Base-by-base conservation (phyloP, 371 early-diverging fungal species). In the Mortierella sp. region DNA sequence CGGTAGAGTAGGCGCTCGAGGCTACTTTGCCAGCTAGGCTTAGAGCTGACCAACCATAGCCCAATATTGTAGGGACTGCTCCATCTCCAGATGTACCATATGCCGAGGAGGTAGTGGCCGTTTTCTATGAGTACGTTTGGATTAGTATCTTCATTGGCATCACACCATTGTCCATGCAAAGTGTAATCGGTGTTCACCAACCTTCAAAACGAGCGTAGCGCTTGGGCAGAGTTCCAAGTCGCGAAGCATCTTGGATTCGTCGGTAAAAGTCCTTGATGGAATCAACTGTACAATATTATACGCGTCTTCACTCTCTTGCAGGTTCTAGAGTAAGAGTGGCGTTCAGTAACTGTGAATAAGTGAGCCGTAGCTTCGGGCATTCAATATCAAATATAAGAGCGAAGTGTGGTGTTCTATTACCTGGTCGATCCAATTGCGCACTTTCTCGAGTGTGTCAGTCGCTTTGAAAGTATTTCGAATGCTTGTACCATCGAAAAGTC, bases 191-290 rank as follows among this genome's bases (percentile, higher is more conserved):
- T 47, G n/a, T 29, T 28, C 12, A 53, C 53, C 23, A 23, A 80
- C 80, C 69, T 88, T 89, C 84, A 89, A 83, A 3, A 89, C 87
- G 15, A 89, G 72, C 1, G 90, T 88, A 15, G 86, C 87, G 51
- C 90, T 89, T 4, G 90, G 90, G 28, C 86, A 86, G 2, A 89
- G 77, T 7, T 85, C 82, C 13, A 89, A 64, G 26, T 86, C 83
- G 1, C 77, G 70, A 15, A 89, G 70, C 40, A 83, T 71, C 32
- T 61, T 73, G 17, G 76, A 53, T 37, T 88, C 85, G 28, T 89
- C 90, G 17, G 75, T 67, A 26, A 80, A 80, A 13, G 75, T 70
- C 12, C 80, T 58, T 4, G 67, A 40, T 22, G 80, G 80, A 17
- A 80, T 80, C 45, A 80, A n/a, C 32, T 80, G 75, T 10, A 70